A percentile compares a stretch with the other conserved stretches of the same genome.
These are phyloP conservation scores for Dendrobium nobile DNA, from an alignment of 106 monocot genomes.

Conservation along the genomic window DNA sequence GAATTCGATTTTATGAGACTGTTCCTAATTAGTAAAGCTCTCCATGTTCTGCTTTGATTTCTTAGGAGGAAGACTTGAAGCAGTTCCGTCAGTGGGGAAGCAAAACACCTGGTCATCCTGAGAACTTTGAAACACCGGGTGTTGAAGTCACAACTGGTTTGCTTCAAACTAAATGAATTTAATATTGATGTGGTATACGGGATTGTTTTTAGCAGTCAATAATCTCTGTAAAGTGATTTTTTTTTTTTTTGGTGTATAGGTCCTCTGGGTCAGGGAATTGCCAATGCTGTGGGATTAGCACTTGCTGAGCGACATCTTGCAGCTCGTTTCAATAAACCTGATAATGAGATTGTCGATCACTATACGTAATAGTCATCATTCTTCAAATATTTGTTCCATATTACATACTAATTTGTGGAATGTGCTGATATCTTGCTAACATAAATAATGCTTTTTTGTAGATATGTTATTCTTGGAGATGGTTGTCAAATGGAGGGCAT, in stretches of 20 bases:
- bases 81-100: constrained; percentile 92
- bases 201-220: background rate
- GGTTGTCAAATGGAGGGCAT: constrained; percentile 74
- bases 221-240: background rate
- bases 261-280: constrained; percentile 69
- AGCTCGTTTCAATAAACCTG: constrained; percentile 79
- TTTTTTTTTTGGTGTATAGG: constrained; percentile 14
- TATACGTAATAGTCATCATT: constrained; percentile 44
- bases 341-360: constrained; percentile 63
- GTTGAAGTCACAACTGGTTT: constrained; percentile 95
- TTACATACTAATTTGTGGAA: background rate
- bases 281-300: constrained; percentile 72
- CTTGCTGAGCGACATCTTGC: constrained; percentile 63
- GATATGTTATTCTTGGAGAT: constrained; percentile 62
- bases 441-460: constrained; percentile 5
- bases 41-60: constrained; percentile 2
- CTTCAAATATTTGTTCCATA: background rate
- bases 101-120: constrained; percentile 90
- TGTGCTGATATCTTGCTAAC: too few species aligned
- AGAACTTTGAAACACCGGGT: constrained; percentile 93
- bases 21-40: background rate
- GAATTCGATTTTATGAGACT: background rate
- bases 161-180: constrained; percentile 11
- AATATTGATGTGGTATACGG: background rate
- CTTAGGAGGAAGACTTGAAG: constrained; percentile 77